Percentiles rank a stretch among this genome's conserved stretches.
These are phyloP conservation scores for Ogataea minuta DNA, from an alignment of 805 yeast species.

Conservation along the genomic window DNA sequence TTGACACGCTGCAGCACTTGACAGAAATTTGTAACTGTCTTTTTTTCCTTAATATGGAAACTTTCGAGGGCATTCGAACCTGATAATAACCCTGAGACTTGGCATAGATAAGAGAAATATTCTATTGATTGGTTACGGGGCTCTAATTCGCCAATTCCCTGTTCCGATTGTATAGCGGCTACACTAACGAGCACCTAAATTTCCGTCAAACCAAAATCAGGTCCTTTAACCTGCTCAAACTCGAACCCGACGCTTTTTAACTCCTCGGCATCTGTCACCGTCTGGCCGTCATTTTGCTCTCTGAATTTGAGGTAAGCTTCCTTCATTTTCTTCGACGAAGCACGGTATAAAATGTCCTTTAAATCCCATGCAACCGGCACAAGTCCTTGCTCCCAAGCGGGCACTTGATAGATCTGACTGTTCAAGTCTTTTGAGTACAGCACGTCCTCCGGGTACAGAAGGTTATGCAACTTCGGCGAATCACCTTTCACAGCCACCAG, in stretches of 20 bases:
- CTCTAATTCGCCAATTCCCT: too few species aligned
- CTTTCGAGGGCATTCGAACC: too few species aligned
- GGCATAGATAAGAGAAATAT: too few species aligned
- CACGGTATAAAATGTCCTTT: constrained; percentile 42
- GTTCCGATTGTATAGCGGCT: too few species aligned
- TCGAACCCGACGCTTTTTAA: constrained; percentile 15
- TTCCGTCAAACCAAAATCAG: constrained; percentile 4
- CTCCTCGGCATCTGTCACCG: constrained; percentile 11
- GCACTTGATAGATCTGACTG: constrained; percentile 27
- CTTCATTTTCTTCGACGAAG: constrained; percentile 43
- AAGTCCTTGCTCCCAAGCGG: constrained; percentile 41
- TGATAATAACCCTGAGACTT: too few species aligned
- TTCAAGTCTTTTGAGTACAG: constrained; percentile 47
- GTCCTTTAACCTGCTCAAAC: constrained; percentile 14
- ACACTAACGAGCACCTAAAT: neutral
- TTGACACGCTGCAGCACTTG: too few species aligned
- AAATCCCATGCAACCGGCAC: constrained; percentile 53
- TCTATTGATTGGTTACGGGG: too few species aligned
- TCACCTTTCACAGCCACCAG: constrained; percentile 44
- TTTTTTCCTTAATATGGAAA: too few species aligned
- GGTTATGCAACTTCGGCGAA: constrained; percentile 46
- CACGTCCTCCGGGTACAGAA: constrained; percentile 57
- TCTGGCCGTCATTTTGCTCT: constrained; percentile 36
- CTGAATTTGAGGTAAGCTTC: constrained; percentile 44
- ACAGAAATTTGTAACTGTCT: too few species aligned